Conservation (phyloP, 768 basidiomycete species). For the Nidularia pulvinata region DNA sequence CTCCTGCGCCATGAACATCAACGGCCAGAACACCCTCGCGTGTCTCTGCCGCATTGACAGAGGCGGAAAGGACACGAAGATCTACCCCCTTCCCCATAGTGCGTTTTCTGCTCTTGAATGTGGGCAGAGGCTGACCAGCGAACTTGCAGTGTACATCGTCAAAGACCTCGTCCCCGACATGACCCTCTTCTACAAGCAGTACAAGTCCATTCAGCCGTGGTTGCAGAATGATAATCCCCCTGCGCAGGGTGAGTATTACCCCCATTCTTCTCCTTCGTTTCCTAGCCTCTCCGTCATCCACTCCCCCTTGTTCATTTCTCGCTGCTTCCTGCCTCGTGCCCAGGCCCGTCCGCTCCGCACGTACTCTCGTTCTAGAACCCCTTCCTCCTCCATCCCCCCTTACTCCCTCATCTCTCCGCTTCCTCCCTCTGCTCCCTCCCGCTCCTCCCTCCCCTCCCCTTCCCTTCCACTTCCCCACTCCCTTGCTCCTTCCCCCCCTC, state of each 20-base stretch:
- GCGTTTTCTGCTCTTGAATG: neutral
- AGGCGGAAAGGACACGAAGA: slow-evolving; percentile 75
- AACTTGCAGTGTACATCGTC: slow-evolving; percentile 86
- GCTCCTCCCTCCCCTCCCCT: no score
- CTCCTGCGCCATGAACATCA: slow-evolving; percentile 99
- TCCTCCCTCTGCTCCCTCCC: no score
- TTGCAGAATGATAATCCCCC: slow-evolving; percentile 93
- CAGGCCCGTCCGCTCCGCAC: neutral
- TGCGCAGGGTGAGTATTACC: slow-evolving; percentile 42
- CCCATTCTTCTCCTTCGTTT: neutral
- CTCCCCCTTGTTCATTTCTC: neutral
- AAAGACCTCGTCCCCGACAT: slow-evolving; percentile 97
- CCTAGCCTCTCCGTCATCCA: neutral
- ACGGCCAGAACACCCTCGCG: slow-evolving; percentile 97
- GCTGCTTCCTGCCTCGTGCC: neutral
- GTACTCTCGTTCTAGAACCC: no score
- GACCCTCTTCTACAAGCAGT: slow-evolving; percentile 97
- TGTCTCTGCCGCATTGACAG: slow-evolving; percentile 96
- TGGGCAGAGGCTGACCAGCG: neutral
- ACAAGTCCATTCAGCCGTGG: slow-evolving; percentile 99
- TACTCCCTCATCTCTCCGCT: no score
- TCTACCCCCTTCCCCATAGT: slow-evolving; percentile 99
- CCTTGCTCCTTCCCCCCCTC: no score
- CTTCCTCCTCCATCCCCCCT: no score
- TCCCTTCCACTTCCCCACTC: no score